Evolutionary conservation across 2,329 filamentous ascomycete genomes (phyloP).

Genomic region (Aspergillus sp.): DNA sequence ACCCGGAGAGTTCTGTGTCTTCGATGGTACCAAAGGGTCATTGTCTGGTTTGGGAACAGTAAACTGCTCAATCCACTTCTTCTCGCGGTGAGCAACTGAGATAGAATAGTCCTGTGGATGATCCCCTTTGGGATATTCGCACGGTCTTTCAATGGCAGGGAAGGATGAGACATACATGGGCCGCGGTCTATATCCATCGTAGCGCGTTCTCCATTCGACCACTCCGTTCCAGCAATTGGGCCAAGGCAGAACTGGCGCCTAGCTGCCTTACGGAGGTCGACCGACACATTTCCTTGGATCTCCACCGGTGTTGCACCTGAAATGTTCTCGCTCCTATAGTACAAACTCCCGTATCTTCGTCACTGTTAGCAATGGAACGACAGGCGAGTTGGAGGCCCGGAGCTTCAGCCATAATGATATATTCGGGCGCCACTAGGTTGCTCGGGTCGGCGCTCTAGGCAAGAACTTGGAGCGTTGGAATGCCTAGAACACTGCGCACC

Average conservation of each 20-base stretch:
- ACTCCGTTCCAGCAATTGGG: slow-evolving; percentile 39
- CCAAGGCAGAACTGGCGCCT: slow-evolving; percentile 42
- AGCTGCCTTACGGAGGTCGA: slow-evolving; percentile 23
- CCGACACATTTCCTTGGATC: slow-evolving; percentile 13
- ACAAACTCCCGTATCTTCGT: slow-evolving; percentile 43
- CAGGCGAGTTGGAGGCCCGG: slow-evolving; percentile 15
- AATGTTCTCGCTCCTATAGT: slow-evolving; percentile 39
- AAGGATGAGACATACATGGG: slow-evolving; percentile 39
- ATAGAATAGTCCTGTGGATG: slow-evolving; percentile 36
- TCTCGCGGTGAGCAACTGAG: slow-evolving; percentile 39
- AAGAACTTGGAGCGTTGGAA: slow-evolving; percentile 25
- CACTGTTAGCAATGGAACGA: slow-evolving; percentile 17
- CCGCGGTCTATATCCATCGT: slow-evolving; percentile 43
- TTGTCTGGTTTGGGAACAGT: slow-evolving; percentile 28
- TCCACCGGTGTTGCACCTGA: slow-evolving; percentile 35
- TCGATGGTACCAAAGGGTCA: slow-evolving; percentile 29
- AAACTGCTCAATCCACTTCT: slow-evolving; percentile 39
- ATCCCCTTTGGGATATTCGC: slow-evolving; percentile 33
- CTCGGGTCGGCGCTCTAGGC: slow-evolving; percentile 26
- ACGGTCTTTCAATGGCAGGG: neutral
- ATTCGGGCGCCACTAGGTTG: slow-evolving; percentile 33
- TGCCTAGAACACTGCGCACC: slow-evolving; percentile 23
- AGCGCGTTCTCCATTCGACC: slow-evolving; percentile 42
- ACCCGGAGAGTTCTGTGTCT: slow-evolving; percentile 33
- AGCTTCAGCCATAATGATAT: slow-evolving; percentile 39